Evolutionary conservation across 306 rosid genomes (phyloP), one percentile per base, ranked within the genome.

Genomic region (Geum urbanum): DNA sequence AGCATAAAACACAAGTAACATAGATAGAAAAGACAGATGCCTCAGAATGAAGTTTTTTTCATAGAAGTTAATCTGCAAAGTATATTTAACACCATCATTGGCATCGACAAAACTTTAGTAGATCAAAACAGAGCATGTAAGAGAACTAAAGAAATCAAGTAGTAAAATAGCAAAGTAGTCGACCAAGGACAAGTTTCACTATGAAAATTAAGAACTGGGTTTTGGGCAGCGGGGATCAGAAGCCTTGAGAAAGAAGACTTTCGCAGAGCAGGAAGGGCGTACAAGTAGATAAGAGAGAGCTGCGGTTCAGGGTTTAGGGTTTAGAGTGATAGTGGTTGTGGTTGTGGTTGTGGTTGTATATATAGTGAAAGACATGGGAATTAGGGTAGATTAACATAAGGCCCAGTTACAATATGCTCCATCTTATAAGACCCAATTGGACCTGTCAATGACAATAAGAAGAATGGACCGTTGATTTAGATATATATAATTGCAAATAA

Each of bases 41-140:
- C 96, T 90, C 96, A 90, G 95, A 70, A 19, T 6, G 22, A 65
- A 62, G 11, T 56, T 70, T 7, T 66, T 78, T 41, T 91, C 92
- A 86, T 46, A 15, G 97, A 84, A 57, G 44, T 18, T 22, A 81
- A 79, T 86, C 91, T 87, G 65, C 95, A 59, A 63, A 86, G 94
- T 87, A 87, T 80, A 90, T 86, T 88, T 84, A 90, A 74, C 69
- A 3, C 90, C 94, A 85, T 88, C 94, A 85, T 16, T 46, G 92
- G 90, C 86, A 78, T 77, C 68, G 0, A 8, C 65, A 49, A 37
- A 6, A 2, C 1, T 32, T 1, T 19, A 2, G 7, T 16, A 13
- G 14, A 5, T n/a, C 5, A 43, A 0, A 18, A 56, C 14, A 39
- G 16, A 4, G 3, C 1, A 0, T 4, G 12, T 45, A 0, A n/a